Evolutionary conservation across 129 eudicot species (phyloP), one percentile per base, ranked within the genome.

Genomic region (Mikania micrantha): DNA sequence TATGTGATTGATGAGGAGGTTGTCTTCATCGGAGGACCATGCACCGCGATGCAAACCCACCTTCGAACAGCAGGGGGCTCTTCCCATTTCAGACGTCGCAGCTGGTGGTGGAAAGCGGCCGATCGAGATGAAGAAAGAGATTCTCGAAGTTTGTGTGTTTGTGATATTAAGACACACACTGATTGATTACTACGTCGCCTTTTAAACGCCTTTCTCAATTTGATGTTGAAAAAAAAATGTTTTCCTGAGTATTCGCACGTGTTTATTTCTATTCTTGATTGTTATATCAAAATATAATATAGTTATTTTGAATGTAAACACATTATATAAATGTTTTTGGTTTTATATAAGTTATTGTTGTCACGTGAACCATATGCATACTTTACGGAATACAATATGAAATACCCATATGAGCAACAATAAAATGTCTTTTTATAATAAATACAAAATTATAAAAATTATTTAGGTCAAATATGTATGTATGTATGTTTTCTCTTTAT

Each of bases 41-140:
- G 82, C 73, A 15, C 82, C 82, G n/a, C 82, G 77, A 56, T 78
- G 72, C 36, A 78, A 65, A 44, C 82, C 82, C 1, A 78, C 77
- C 73, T 78, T 78, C 0, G 69, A 65, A 36, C 82, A 78, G 13
- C 82, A 78, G 0, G 82, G 82, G 35, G 69, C 28, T 78, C 82
- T 64, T 17, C 82, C 82, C 82, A 78, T 78, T 64, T 27, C 40
- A 40, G 45, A 67, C 9, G 76, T 58, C 12, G n/a, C n/a, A n/a
- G n/a, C n/a, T 13, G 25, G 38, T 32, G 50, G 60, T 15, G 39
- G 54, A 42, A 10, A 36, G 35, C 20, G 56, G 78, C 56, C 29
- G 40, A 63, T 42, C 29, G 40, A 63, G 71, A 63, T 36, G 41
- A 39, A 22, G 48, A 44, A 21, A 28, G 38, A 24, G 67, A 45